Percentiles rank a stretch among this genome's conserved stretches.
These are phyloP conservation scores for Perkinsus marinus DNA, from an alignment of 169 alveolate species.

Conservation along the genomic window DNA sequence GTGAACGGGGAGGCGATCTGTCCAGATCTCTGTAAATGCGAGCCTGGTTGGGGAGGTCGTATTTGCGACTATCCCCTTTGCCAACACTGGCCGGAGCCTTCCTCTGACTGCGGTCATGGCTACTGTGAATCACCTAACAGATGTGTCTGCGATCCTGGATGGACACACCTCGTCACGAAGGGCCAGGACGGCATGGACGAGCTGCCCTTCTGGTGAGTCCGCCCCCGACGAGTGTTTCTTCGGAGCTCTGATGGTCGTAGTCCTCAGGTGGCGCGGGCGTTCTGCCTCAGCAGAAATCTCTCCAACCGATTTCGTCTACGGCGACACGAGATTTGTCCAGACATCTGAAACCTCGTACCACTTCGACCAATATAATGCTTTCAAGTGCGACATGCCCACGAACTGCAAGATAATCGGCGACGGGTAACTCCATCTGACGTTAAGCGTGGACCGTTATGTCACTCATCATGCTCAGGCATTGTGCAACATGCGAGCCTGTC, in stretches of 20 bases:
- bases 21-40: constrained; percentile 45
- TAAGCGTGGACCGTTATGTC: too few species aligned
- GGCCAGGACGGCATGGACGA: not conserved
- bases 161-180: not conserved
- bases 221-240: not conserved
- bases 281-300: not conserved
- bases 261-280: not conserved
- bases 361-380: not conserved
- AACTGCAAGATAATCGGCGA: not conserved
- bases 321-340: not conserved
- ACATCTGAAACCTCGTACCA: not conserved
- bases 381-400: not conserved
- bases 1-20: constrained; percentile 34
- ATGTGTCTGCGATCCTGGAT: constrained; percentile 8
- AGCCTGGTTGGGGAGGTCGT: constrained; percentile 42
- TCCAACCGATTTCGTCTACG: not conserved
- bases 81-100: constrained; percentile 4
- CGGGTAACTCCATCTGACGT: not conserved
- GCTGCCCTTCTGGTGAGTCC: not conserved
- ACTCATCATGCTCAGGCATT: not conserved
- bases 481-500: not conserved
- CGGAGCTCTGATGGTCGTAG: not conserved
- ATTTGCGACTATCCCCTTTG: constrained; percentile 47
- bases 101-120: constrained; percentile 6
- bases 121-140: not conserved